phyloP scores from a whole-genome alignment of 2,329 filamentous ascomycete species.

The Nannizzia gypsea region DNA sequence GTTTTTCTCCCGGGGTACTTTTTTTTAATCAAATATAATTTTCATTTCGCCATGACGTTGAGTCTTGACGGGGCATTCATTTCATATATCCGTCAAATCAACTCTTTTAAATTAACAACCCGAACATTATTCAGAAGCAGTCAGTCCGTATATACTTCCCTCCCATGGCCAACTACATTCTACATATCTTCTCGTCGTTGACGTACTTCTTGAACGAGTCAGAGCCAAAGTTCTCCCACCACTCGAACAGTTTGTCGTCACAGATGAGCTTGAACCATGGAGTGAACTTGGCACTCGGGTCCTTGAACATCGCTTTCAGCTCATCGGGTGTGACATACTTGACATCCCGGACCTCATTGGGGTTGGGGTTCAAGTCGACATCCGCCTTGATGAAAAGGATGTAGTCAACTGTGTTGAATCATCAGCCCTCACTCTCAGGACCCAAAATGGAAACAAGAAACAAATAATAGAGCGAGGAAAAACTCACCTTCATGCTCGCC shows the following conservation, averaged over 20 bases:
- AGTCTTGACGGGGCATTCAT: neutral
- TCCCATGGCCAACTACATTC: slow-evolving; percentile 48
- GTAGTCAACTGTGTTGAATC: slow-evolving; percentile 64
- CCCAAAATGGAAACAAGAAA: neutral
- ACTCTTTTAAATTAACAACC: neutral
- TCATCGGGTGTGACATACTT: slow-evolving; percentile 73
- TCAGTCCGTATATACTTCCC: neutral
- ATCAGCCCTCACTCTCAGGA: slow-evolving; percentile 5
- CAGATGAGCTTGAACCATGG: slow-evolving; percentile 99
- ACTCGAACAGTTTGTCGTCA: slow-evolving; percentile 92
- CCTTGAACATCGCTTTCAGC: slow-evolving; percentile 73
- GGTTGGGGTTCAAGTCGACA: slow-evolving; percentile 70
- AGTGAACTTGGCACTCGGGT: slow-evolving; percentile 73
- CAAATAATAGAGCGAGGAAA: slow-evolving; percentile 15
- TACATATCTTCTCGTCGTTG: slow-evolving; percentile 74
- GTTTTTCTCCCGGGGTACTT: neutral
- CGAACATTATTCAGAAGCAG: neutral
- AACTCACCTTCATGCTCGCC: slow-evolving; percentile 89
- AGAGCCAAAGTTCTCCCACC: slow-evolving; percentile 76
- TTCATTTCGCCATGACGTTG: neutral
- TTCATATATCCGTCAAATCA: neutral
- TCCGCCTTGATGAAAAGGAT: slow-evolving; percentile 96
- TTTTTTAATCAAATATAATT: neutral
- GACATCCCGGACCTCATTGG: slow-evolving; percentile 78
- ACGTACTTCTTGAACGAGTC: slow-evolving; percentile 70